Percentiles rank a stretch among this genome's conserved stretches.
Evolutionary conservation across 495 filamentous ascomycete genomes (phyloP).

Genomic region (Lasiosphaeria ovina): DNA sequence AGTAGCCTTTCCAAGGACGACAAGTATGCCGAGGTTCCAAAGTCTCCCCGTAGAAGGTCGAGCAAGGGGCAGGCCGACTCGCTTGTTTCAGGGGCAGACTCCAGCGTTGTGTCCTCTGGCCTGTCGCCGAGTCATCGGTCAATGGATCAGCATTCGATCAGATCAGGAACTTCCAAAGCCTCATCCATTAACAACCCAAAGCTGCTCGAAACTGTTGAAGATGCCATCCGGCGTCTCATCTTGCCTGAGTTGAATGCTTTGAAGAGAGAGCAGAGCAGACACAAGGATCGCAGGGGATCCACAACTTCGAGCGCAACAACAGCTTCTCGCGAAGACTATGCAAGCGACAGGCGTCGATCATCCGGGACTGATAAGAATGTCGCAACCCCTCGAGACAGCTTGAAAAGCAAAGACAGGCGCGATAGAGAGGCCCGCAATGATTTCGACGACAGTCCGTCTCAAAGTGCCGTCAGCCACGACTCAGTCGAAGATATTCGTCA

Average conservation of each 20-base stretch:
- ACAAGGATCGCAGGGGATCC: constrained; percentile 56
- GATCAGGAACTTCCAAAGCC: constrained; percentile 68
- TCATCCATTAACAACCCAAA: constrained; percentile 94
- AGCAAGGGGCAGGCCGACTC: constrained; percentile 63
- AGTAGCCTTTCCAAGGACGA: constrained; percentile 65
- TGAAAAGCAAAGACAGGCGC: constrained; percentile 39
- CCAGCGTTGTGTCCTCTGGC: constrained; percentile 71
- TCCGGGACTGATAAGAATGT: constrained; percentile 27
- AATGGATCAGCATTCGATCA: constrained; percentile 70
- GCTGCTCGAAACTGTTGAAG: constrained; percentile 91
- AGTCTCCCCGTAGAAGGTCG: constrained; percentile 59
- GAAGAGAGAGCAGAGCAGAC: constrained; percentile 79
- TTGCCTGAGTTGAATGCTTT: constrained; percentile 87
- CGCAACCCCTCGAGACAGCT: constrained; percentile 36
- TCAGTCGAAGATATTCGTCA: constrained; percentile 35
- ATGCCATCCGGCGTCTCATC: constrained; percentile 89
- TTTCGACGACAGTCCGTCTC: constrained; percentile 52
- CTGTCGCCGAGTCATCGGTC: constrained; percentile 69
- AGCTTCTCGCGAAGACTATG: constrained; percentile 58
- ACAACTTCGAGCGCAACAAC: constrained; percentile 56
- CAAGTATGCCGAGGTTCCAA: constrained; percentile 42
- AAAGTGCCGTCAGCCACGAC: constrained; percentile 42
- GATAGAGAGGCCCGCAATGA: constrained; percentile 58
- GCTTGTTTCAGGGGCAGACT: constrained; percentile 61
- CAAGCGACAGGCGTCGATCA: constrained; percentile 47